phyloP scores from a whole-genome alignment of 495 filamentous ascomycete species.

The Cryomyces antarcticus region DNA sequence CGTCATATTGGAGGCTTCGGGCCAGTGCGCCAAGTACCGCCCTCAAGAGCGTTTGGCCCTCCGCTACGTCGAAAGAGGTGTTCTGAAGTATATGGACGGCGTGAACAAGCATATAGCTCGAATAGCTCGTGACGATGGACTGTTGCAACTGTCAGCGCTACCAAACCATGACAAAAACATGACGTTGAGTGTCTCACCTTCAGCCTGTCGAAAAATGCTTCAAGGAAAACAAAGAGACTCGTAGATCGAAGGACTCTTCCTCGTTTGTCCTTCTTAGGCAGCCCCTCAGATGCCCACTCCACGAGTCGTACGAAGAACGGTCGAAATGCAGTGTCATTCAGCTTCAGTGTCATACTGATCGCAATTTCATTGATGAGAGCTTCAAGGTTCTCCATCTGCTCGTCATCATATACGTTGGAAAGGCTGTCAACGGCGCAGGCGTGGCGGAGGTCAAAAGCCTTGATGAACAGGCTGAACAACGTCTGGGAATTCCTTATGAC shows the following conservation, averaged over 20 bases:
- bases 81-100: slow-evolving; percentile 39
- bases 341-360: slow-evolving; percentile 82
- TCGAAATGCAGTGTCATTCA: slow-evolving; percentile 92
- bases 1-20: slow-evolving; percentile 62
- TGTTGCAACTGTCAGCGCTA: slow-evolving; percentile 7
- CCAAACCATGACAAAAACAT: neutral
- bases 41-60: slow-evolving; percentile 6
- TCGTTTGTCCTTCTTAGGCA: slow-evolving; percentile 36
- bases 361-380: slow-evolving; percentile 38
- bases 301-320: slow-evolving; percentile 68
- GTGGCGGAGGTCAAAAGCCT: slow-evolving; percentile 22
- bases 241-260: slow-evolving; percentile 35
- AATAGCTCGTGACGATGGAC: slow-evolving; percentile 84
- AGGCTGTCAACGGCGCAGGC: slow-evolving; percentile 9
- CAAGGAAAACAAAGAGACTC: slow-evolving; percentile 62
- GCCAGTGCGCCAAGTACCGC: slow-evolving; percentile 44
- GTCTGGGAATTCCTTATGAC: slow-evolving; percentile 44
- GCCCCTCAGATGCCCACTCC: slow-evolving; percentile 46
- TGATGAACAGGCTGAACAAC: slow-evolving; percentile 50
- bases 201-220: slow-evolving; percentile 58
- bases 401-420: slow-evolving; percentile 22
- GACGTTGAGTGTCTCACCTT: slow-evolving; percentile 28
- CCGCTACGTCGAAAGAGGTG: neutral
- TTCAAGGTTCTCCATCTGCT: slow-evolving; percentile 44
- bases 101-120: slow-evolving; percentile 61